Evolutionary conservation across 495 filamentous ascomycete species (phyloP).

Genomic region (Penicillium turbatum): DNA sequence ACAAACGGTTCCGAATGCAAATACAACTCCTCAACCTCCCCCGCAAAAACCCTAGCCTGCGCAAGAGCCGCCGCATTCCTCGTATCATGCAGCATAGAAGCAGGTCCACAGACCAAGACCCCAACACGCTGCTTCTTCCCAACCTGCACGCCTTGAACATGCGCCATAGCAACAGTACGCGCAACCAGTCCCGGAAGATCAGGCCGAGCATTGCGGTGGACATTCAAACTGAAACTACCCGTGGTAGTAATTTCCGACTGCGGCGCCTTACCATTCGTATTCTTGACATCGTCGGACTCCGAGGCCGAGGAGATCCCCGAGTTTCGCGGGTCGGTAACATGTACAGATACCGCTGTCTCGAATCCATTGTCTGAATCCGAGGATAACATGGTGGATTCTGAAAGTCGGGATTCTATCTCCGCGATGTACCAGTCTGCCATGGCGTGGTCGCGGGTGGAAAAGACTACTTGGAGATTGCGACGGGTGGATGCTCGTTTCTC

Average conservation of each 20-base stretch:
- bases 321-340: constrained; percentile 20
- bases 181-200: constrained; percentile 32
- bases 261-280: not conserved
- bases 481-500: constrained; percentile 6
- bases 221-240: constrained; percentile 18
- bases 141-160: constrained; percentile 6
- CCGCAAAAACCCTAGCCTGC: constrained; percentile 37
- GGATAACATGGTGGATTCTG: constrained; percentile 13
- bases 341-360: constrained; percentile 32
- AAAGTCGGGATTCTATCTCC: constrained; percentile 28
- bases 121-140: constrained; percentile 31
- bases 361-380: constrained; percentile 19
- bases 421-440: constrained; percentile 28
- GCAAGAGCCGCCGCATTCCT: constrained; percentile 46
- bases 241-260: constrained; percentile 16
- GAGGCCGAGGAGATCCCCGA: constrained; percentile 9
- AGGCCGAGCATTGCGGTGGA: constrained; percentile 30
- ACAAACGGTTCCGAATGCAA: constrained; percentile 52
- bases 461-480: constrained; percentile 26
- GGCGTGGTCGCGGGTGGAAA: constrained; percentile 23
- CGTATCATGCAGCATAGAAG: constrained; percentile 46
- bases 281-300: constrained; percentile 11
- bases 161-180: constrained; percentile 25
- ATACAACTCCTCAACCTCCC: constrained; percentile 45
- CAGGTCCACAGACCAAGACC: constrained; percentile 49